These are phyloP conservation scores for Phytophthora hibernalis DNA, from an alignment of 352 stramenopile genomes.

Conservation along the genomic window DNA sequence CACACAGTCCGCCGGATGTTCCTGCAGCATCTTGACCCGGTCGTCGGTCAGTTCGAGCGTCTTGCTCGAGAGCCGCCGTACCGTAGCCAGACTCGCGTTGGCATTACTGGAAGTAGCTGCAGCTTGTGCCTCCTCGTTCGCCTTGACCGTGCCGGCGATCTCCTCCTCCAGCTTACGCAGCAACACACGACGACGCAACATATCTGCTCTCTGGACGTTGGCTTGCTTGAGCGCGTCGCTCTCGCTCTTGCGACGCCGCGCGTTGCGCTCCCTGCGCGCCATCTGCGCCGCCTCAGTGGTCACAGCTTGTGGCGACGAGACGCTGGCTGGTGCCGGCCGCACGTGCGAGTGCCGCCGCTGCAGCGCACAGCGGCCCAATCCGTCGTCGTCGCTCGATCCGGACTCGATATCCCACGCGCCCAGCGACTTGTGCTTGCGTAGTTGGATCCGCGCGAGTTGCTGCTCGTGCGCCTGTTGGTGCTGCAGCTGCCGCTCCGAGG, in stretches of 20 bases:
- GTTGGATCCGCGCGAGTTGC: conserved; percentile 30
- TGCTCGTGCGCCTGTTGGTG: conserved; percentile 29
- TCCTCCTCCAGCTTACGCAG: conserved; percentile 78
- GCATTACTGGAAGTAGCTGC: conserved; percentile 18
- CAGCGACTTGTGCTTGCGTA: conserved; percentile 52
- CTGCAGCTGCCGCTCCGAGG: conserved; percentile 31
- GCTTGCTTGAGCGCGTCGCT: conserved; percentile 65
- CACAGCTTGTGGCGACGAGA: conserved; percentile 20
- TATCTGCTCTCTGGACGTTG: conserved; percentile 62
- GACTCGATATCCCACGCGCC: conserved; percentile 55
- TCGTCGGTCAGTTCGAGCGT: conserved; percentile 53
- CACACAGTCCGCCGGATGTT: conserved; percentile 66
- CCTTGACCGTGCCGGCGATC: conserved; percentile 74
- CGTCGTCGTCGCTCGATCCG: conserved; percentile 55
- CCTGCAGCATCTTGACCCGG: conserved; percentile 59
- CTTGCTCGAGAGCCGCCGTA: conserved; percentile 34
- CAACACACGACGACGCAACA: conserved; percentile 67
- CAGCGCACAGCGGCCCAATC: not conserved
- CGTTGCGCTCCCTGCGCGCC: conserved; percentile 39
- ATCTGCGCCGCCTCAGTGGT: conserved; percentile 21
- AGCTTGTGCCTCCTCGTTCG: conserved; percentile 46
- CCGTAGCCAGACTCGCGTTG: conserved; percentile 9
- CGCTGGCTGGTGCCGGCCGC: conserved; percentile 23
- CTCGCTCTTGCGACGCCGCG: conserved; percentile 71
- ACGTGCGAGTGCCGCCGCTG: conserved; percentile 35